A percentile compares a stretch with the other conserved stretches of the same genome.
phyloP scores from a whole-genome alignment of 257 asterid genomes.

The Plantago elongata region DNA sequence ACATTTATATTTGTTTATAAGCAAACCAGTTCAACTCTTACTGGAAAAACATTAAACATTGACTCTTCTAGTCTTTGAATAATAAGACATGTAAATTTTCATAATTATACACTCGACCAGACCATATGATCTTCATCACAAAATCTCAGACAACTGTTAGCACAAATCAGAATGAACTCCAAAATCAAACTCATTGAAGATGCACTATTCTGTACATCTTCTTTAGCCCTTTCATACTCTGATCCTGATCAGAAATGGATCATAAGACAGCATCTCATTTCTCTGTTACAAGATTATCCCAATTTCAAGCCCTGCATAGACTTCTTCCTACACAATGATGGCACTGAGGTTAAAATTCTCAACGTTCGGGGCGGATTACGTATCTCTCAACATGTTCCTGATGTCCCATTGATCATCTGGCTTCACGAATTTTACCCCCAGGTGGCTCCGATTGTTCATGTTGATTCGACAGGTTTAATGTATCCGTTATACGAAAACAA shows the following conservation, averaged over 20 bases:
- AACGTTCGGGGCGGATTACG: constrained; percentile 35
- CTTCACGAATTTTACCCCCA: constrained; percentile 57
- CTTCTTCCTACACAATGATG: constrained; percentile 48
- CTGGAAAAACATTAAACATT: constrained; percentile 6
- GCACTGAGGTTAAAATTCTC: constrained; percentile 47
- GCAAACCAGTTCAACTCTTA: constrained; percentile 17
- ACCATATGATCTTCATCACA: background rate
- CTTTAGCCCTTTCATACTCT: constrained; percentile 40
- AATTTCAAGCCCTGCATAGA: constrained; percentile 42
- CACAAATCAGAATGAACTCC: no score
- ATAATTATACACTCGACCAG: background rate
- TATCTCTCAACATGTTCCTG: constrained; percentile 26
- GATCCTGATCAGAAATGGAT: constrained; percentile 68
- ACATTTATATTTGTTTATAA: background rate
- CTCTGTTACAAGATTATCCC: constrained; percentile 48
- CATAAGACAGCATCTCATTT: constrained; percentile 47
- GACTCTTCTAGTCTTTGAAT: constrained; percentile 27
- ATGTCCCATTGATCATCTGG: constrained; percentile 52
- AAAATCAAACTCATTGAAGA: constrained; percentile 42
- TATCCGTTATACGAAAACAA: constrained; percentile 28
- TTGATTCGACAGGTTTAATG: constrained; percentile 11
- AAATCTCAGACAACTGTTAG: background rate
- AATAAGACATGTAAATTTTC: background rate
- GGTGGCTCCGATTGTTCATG: constrained; percentile 40
- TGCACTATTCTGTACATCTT: constrained; percentile 47